Evolutionary conservation across 345 rosid species (phyloP), one percentile per base, ranked within the genome.

Genomic region (Nephelium lappaceum): DNA sequence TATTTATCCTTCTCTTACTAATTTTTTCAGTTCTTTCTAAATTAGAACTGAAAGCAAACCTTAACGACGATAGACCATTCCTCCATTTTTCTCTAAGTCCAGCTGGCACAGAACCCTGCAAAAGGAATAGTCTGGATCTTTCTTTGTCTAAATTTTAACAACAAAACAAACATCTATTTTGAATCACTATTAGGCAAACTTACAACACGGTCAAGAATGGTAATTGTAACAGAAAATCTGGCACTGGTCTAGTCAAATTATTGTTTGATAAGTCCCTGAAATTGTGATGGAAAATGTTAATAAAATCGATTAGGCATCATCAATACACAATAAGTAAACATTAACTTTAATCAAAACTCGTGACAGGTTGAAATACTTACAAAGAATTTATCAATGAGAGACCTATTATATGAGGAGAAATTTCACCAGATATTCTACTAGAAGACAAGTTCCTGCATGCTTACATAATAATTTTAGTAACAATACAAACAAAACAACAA

Each of bases 251-350:
- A 0, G 75, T 79, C 82, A 91, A 83, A 66, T 51, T 83, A 68
- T 88, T 87, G 75, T 85, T 84, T 11, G 89, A 88, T 64, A 88
- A 81, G 72, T 90, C 91, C 78, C 91, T 88, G 65, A 10, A 23
- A 65, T 15, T 6, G n/a, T 27, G 1, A 53, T 45, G 12, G 12
- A n/a, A 11, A 38, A 41, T 63, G 18, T 61, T 6, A 1, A 25
- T 11, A 45, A 45, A 45, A 45, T 45, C 8, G 51, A 45, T 3
- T 31, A 31, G 36, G 36, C 36, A 31, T 31, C 36, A 31, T 31
- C 3, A 31, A 31, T 31, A 31, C 36, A 31, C 36, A 31, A 31
- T 31, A 31, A 4, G 36, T 31, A 31, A 31, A 31, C 36, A 31
- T 31, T 31, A 45, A 45, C 51, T 11, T 45, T 0, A 45, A 45